Evolutionary conservation across 139 green algal species (phyloP).

Genomic region (Tetratostichococcus sp.): DNA sequence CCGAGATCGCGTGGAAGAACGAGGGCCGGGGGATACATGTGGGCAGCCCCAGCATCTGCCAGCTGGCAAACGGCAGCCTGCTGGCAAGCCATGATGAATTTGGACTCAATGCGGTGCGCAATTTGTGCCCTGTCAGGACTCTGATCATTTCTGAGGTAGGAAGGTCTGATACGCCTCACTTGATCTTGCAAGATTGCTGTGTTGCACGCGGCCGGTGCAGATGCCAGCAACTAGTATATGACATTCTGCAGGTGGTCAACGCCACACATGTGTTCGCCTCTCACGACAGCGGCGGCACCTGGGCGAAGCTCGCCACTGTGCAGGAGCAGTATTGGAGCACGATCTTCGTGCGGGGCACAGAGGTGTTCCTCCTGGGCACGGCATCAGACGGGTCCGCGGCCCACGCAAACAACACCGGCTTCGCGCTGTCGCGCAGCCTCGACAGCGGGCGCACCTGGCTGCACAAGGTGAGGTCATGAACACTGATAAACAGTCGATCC

Average conservation of each 20-base stretch:
- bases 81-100: conserved; percentile 7
- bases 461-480: not conserved
- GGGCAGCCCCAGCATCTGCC: conserved; percentile 8
- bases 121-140: no score
- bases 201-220: not conserved
- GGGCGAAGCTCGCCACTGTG: not conserved
- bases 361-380: conserved; percentile 9
- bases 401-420: not conserved
- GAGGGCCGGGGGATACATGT: conserved; percentile 1
- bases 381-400: not conserved
- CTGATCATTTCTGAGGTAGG: not conserved
- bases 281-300: conserved; percentile 1
- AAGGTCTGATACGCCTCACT: not conserved
- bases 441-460: conserved; percentile 15
- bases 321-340: conserved; percentile 5
- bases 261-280: not conserved
- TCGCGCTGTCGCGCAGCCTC: not conserved
- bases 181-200: not conserved
- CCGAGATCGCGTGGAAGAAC: not conserved
- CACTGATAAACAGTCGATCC: no score
- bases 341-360: conserved; percentile 7
- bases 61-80: not conserved
- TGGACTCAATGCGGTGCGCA: not conserved
- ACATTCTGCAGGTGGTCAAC: not conserved
- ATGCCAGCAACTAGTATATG: no score